Percentiles rank a stretch among this genome's conserved stretches.
These are phyloP conservation scores for Rhypophila decipiens DNA, from an alignment of 495 filamentous ascomycete genomes.

Conservation along the genomic window DNA sequence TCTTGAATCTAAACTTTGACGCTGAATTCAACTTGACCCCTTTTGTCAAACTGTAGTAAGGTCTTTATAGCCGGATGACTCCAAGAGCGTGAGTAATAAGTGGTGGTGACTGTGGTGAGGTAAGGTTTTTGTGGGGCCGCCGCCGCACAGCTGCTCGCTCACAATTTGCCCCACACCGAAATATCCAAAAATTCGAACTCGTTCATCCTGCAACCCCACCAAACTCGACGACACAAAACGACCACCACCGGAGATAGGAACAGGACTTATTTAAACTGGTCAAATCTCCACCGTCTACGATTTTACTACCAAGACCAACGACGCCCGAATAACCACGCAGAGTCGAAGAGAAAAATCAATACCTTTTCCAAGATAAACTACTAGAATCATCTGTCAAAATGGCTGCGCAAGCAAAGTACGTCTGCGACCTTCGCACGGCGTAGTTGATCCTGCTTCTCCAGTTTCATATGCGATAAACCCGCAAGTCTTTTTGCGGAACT, in stretches of 20 bases:
- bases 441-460: neutral
- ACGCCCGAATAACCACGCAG: neutral
- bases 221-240: neutral
- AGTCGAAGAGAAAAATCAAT: neutral
- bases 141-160: neutral
- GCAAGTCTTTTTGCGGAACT: neutral
- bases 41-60: no score
- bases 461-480: neutral
- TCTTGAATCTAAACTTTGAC: no score
- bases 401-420: conserved; percentile 24
- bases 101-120: no score
- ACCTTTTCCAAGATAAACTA: neutral
- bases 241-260: neutral
- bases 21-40: no score
- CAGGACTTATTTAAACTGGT: no score
- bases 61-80: no score
- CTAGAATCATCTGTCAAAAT: conserved; percentile 19
- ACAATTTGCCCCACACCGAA: conserved; percentile 32
- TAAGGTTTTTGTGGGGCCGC: no score
- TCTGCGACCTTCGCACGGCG: no score
- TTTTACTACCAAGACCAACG: conserved; percentile 1
- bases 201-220: conserved; percentile 16
- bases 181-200: conserved; percentile 27
- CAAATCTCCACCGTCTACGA: no score
- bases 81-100: no score